Percentiles rank a stretch among this genome's conserved stretches.
phyloP scores from a whole-genome alignment of 2,329 filamentous ascomycete genomes.

The Acrodontium crateriforme region DNA sequence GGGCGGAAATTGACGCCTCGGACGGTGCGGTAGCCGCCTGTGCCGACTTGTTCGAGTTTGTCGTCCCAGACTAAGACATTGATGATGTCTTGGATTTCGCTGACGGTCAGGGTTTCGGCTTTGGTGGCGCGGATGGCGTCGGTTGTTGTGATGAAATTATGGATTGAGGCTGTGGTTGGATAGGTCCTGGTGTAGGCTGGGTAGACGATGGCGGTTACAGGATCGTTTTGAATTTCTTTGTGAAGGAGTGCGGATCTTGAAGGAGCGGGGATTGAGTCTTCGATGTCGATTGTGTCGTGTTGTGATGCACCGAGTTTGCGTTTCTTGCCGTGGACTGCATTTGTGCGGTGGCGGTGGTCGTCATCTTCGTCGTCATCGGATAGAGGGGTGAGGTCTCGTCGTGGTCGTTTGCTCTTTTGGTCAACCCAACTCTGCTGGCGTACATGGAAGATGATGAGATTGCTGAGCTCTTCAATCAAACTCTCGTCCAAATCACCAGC shows the following conservation, averaged over 20 bases:
- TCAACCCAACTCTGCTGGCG: conserved; percentile 58
- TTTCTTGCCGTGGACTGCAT: conserved; percentile 10
- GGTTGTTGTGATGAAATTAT: conserved; percentile 54
- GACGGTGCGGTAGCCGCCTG: conserved; percentile 37
- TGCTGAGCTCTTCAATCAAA: conserved; percentile 66
- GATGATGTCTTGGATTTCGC: conserved; percentile 71
- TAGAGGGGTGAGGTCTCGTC: conserved; percentile 3
- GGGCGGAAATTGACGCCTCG: conserved; percentile 18
- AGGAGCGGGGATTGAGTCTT: conserved; percentile 14
- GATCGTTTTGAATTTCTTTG: conserved; percentile 8
- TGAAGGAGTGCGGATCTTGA: conserved; percentile 12
- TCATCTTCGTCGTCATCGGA: conserved; percentile 4
- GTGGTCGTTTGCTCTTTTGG: conserved; percentile 21
- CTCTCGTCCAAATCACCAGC: conserved; percentile 80
- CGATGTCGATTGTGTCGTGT: conserved; percentile 13
- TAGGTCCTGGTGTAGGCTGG: conserved; percentile 43
- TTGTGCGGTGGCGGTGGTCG: too few species aligned
- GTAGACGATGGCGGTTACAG: conserved; percentile 16
- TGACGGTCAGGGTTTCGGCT: conserved; percentile 38
- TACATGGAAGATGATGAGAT: conserved; percentile 60
- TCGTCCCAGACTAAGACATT: conserved; percentile 84
- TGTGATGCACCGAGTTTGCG: conserved; percentile 10
- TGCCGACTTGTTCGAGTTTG: conserved; percentile 53
- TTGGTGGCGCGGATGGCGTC: conserved; percentile 57
- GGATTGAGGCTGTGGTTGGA: conserved; percentile 67